phyloP scores from a whole-genome alignment of 352 stramenopile species.

The Peronospora destructor region DNA sequence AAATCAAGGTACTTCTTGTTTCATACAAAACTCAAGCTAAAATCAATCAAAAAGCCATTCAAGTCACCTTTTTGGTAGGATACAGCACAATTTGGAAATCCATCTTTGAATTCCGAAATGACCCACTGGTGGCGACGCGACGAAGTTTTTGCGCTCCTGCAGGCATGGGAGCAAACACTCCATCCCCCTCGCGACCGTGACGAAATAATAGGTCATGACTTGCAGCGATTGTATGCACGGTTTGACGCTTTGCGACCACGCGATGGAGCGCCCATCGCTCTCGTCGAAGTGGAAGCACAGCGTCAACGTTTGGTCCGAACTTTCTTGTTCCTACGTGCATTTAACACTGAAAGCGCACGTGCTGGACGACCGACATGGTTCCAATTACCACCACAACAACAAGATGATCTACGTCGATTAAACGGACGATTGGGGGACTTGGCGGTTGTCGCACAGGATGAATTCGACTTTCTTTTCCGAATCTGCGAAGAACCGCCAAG shows the following conservation, averaged over 20 bases:
- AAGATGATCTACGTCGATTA: slow-evolving; percentile 21
- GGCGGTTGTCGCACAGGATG: slow-evolving; percentile 12
- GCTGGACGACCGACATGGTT: slow-evolving; percentile 24
- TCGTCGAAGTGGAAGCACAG: slow-evolving; percentile 23
- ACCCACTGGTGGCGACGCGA: slow-evolving; percentile 29
- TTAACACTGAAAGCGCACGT: slow-evolving; percentile 13
- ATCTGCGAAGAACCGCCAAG: slow-evolving; percentile 15
- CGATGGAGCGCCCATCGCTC: slow-evolving; percentile 8
- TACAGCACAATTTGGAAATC: not conserved
- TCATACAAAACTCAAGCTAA: slow-evolving; percentile 10
- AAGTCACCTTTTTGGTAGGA: not conserved
- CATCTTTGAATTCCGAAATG: slow-evolving; percentile 2
- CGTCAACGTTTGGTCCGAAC: slow-evolving; percentile 27
- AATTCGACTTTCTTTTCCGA: slow-evolving; percentile 19
- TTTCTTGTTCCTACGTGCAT: slow-evolving; percentile 24
- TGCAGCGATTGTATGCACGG: slow-evolving; percentile 13
- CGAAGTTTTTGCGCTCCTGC: slow-evolving; percentile 26
- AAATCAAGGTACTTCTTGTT: not conserved
- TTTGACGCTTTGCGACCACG: slow-evolving; percentile 22
- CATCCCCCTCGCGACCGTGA: slow-evolving; percentile 25
- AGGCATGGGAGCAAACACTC: slow-evolving; percentile 28
- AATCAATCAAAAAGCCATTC: not conserved
- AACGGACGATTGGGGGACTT: slow-evolving; percentile 25
- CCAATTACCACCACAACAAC: slow-evolving; percentile 16
- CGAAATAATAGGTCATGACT: slow-evolving; percentile 12